Evolutionary conservation across 108 stramenopile species (phyloP).

Genomic region (Aurantiochytrium sp.): DNA sequence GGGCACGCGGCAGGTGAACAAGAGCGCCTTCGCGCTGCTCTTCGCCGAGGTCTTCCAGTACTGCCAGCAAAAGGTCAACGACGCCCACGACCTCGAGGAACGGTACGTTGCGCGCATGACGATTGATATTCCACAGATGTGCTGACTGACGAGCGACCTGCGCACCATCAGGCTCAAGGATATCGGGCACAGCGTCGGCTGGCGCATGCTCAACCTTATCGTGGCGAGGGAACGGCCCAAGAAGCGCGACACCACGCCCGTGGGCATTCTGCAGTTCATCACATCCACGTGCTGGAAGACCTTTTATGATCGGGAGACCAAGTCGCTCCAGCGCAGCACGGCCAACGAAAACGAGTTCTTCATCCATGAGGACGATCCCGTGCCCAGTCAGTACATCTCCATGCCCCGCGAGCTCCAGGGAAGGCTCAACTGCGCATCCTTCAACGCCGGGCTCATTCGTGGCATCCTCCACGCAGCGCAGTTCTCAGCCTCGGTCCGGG

Average conservation of each 20-base stretch:
- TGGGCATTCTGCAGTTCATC: constrained; percentile 12
- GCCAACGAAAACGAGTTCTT: constrained; percentile 18
- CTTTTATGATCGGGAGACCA: not conserved
- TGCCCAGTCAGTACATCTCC: not conserved
- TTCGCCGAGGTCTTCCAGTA: constrained; percentile 25
- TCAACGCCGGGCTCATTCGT: constrained; percentile 13
- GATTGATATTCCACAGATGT: not conserved
- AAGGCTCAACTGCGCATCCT: not conserved
- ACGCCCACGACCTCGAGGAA: constrained; percentile 6
- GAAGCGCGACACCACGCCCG: not conserved
- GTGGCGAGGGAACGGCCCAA: not conserved
- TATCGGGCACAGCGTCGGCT: not conserved
- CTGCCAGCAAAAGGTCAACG: constrained; percentile 2
- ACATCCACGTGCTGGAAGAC: constrained; percentile 11
- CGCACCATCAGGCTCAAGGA: not conserved
- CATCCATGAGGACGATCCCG: not conserved
- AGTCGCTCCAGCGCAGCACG: not conserved
- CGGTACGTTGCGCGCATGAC: not conserved
- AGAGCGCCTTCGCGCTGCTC: not conserved
- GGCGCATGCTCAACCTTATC: not conserved
- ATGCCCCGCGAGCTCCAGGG: constrained; percentile 9
- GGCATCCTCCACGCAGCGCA: constrained; percentile 10
- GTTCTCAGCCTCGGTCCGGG: not conserved
- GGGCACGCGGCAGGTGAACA: not conserved
- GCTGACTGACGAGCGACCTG: not conserved